Base-by-base conservation (phyloP, 108 stramenopile species). In the Skeletonema menzelii region DNA sequence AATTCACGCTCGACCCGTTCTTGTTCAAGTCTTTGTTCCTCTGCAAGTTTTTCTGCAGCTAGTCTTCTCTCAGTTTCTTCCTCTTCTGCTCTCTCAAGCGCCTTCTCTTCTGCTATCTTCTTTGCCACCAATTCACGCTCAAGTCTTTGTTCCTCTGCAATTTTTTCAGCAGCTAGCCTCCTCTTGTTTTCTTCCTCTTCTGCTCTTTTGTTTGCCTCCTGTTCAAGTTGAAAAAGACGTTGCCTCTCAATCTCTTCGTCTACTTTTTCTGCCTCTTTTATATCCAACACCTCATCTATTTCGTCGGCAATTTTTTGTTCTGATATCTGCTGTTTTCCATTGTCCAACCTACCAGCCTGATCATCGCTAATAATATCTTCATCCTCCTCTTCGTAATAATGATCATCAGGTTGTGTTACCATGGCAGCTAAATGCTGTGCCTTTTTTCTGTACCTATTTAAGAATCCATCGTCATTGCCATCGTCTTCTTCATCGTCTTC, bases 371-470 rank as follows among this genome's bases (percentile, higher is more conserved):
- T 2, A 15, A 0, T 7, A 30, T 63, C 17, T 3, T 10, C 5
- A 22, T 17, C 53, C 14, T 75, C 67, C 34, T 32, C 68, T 2
- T 69, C 70, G 15, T 31, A 37, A n/a, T 68, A 19, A 26, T 71
- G 22, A 63, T 65, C n/a, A 19, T 59, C 31, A 24, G 19, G 19
- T 20, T 22, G 56, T 31, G 47, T 42, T 2, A 37, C 30, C 40
- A 68, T 40, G 26, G 74, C 68, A 61, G 67, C 46, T 12, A 69
- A 37, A 49, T 67, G 57, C 59, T 60, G 56, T 27, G 67, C 58
- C 27, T 42, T 70, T 28, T 78, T 72, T 64, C 72, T 59, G 28
- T 73, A 73, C 19, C 77, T 47, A 61, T 67, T 61, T 34, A 78
- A 67, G 13, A 65, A 47, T 22, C 49, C 49, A 49, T 66, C 7